Percentiles rank a stretch among this genome's conserved stretches.
Evolutionary conservation across 2,329 filamentous ascomycete genomes (phyloP).

Genomic region (Seiridium unicorne): DNA sequence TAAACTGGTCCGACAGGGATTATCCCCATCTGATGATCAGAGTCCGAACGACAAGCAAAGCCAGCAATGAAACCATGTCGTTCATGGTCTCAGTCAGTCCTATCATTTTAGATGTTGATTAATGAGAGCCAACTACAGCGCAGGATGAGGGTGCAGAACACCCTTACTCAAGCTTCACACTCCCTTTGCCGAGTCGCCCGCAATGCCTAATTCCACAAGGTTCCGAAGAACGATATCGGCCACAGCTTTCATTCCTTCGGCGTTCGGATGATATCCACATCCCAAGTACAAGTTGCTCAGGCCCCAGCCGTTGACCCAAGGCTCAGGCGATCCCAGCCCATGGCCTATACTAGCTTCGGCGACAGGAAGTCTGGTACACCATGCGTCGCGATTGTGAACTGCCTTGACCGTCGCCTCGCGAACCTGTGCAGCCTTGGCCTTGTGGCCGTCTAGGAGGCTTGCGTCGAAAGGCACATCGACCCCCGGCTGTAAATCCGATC

Average conservation of each 20-base stretch:
- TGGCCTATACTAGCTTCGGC: slow-evolving; percentile 22
- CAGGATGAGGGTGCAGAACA: too few relatives aligned
- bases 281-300: slow-evolving; percentile 5
- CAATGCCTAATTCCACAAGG: slow-evolving; percentile 14
- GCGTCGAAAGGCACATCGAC: slow-evolving; percentile 23
- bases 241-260: slow-evolving; percentile 27
- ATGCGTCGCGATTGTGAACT: slow-evolving; percentile 18
- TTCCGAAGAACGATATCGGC: slow-evolving; percentile 22
- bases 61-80: too few relatives aligned
- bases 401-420: slow-evolving; percentile 23
- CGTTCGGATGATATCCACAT: slow-evolving; percentile 25
- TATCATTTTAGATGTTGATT: too few relatives aligned
- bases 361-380: slow-evolving; percentile 24
- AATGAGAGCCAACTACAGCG: too few relatives aligned
- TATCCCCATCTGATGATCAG: too few relatives aligned
- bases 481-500: slow-evolving; percentile 19
- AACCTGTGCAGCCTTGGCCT: slow-evolving; percentile 16
- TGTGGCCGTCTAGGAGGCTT: slow-evolving; percentile 23
- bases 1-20: too few relatives aligned
- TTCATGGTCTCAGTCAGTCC: too few relatives aligned
- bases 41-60: too few relatives aligned
- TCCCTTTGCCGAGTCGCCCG: too few relatives aligned
- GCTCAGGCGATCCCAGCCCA: slow-evolving; percentile 23
- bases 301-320: slow-evolving; percentile 29
- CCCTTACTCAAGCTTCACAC: too few relatives aligned